These are phyloP conservation scores for Heritiera fomes DNA, from an alignment of 345 rosid species.

Conservation along the genomic window DNA sequence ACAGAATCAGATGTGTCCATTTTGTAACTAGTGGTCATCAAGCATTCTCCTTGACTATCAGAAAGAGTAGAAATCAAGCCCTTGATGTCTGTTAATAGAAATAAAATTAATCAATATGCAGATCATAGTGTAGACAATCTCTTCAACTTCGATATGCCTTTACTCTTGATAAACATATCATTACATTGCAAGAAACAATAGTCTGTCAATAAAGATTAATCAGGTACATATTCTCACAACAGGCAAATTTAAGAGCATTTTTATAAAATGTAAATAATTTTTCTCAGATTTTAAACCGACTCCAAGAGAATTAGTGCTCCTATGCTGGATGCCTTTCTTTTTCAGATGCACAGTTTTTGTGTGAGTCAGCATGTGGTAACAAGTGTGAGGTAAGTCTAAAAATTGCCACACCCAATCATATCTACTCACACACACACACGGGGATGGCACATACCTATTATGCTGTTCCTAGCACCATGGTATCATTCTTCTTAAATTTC, in stretches of 20 bases:
- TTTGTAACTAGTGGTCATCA: slow-evolving; percentile 72
- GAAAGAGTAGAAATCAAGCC: slow-evolving; percentile 85
- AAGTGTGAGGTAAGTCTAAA: not conserved
- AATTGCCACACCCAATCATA: not conserved
- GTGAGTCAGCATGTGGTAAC: not conserved
- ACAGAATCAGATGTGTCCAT: slow-evolving; percentile 67
- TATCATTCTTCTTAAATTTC: not conserved
- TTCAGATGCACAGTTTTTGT: not conserved
- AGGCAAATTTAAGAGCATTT: not conserved
- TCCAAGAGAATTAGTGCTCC: not conserved
- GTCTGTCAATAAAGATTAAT: not conserved
- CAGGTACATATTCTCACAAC: not conserved
- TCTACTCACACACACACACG: not conserved
- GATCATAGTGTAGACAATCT: slow-evolving; percentile 5
- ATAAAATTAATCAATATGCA: slow-evolving; percentile 10
- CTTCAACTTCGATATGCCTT: not conserved
- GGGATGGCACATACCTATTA: not conserved
- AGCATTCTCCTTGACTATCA: slow-evolving; percentile 82
- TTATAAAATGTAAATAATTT: not conserved
- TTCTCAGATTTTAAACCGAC: not conserved
- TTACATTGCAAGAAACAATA: not conserved
- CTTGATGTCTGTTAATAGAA: slow-evolving; percentile 66
- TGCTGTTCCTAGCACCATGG: not conserved
- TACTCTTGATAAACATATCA: not conserved
- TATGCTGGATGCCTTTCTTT: not conserved